Evolutionary conservation across 345 rosid species (phyloP), one percentile per base, ranked within the genome.

Genomic region (Gossypium arboreum): DNA sequence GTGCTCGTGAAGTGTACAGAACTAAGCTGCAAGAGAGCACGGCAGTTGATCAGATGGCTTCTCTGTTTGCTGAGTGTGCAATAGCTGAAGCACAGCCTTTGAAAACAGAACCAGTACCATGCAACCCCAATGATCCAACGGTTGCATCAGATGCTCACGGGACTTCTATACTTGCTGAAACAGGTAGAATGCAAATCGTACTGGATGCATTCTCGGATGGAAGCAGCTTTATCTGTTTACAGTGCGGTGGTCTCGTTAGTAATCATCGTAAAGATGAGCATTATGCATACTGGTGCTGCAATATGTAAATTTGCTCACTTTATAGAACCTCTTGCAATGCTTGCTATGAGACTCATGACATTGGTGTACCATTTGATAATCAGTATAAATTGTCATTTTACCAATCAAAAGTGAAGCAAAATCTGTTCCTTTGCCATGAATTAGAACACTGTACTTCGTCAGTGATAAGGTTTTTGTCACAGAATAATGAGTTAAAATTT

Each of bases 201-300:
- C 82, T 90, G 77, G 99, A 93, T 56, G 98, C 98, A 25, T 93
- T 85, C 84, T 86, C 95, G 0, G 98, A 93, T 43, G 98, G 97
- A 78, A 96, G 97, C 88, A 96, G 97, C 86, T 96, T 91, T 81
- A 86, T 91, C 44, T 93, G 98, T 79, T 78, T 96, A 79, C 88
- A 87, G 18, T 96, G 99, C 12, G 97, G 99, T 12, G 98, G 99
- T 69, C 91, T 96, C 50, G 99, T 96, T 65, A 90, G 98, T 67
- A 85, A 80, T 76, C 83, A 89, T 75, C 93, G 98, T 25, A 90
- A 81, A 85, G 99, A 96, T 27, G 93, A 93, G 85, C 99, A 93
- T 66, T 88, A 86, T 77, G 89, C 72, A 47, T 68, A 68, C 20
- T 68, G 72, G 72, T 50, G 72, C 34, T 22, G 72, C 43, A 24